Evolutionary conservation across 106 monocot species (phyloP).

Genomic region (Platanthera guangdongensis): DNA sequence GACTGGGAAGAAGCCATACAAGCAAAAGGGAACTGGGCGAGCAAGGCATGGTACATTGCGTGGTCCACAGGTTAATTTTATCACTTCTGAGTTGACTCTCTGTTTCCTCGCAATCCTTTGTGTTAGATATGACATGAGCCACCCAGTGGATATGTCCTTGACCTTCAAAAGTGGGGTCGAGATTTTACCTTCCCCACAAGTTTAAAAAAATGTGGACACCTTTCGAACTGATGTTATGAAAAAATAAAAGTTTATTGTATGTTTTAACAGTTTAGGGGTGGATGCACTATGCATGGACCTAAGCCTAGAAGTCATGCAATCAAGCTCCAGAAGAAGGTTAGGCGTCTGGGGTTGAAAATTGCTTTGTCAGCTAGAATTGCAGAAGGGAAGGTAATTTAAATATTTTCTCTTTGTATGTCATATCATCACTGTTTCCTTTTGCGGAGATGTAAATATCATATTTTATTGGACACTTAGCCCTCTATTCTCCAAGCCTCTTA

Average conservation of each 20-base stretch:
- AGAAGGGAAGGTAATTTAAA: slow-evolving; percentile 74
- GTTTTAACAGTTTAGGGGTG: slow-evolving; percentile 72
- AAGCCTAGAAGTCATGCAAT: slow-evolving; percentile 97
- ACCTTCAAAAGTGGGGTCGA: not conserved
- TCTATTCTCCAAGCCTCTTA: too few relatives aligned
- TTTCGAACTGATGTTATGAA: not conserved
- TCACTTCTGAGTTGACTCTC: not conserved
- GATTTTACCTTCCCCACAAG: not conserved
- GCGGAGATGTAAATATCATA: too few relatives aligned
- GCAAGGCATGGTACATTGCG: slow-evolving; percentile 90
- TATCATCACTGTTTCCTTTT: not conserved
- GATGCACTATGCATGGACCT: slow-evolving; percentile 86
- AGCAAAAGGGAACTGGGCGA: slow-evolving; percentile 89
- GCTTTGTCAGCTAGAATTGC: slow-evolving; percentile 76
- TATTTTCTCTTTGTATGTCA: not conserved
- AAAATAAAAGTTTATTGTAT: not conserved
- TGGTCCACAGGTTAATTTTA: slow-evolving; percentile 73
- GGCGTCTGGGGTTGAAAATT: slow-evolving; percentile 76
- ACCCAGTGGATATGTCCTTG: not conserved
- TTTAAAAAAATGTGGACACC: not conserved
- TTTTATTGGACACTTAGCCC: too few relatives aligned
- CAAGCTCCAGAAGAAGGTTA: slow-evolving; percentile 88
- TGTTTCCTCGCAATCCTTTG: not conserved
- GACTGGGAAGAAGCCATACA: slow-evolving; percentile 83
- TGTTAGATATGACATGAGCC: not conserved